Evolutionary conservation across 805 yeast genomes (phyloP).

Genomic region (Myxozyma geophila): DNA sequence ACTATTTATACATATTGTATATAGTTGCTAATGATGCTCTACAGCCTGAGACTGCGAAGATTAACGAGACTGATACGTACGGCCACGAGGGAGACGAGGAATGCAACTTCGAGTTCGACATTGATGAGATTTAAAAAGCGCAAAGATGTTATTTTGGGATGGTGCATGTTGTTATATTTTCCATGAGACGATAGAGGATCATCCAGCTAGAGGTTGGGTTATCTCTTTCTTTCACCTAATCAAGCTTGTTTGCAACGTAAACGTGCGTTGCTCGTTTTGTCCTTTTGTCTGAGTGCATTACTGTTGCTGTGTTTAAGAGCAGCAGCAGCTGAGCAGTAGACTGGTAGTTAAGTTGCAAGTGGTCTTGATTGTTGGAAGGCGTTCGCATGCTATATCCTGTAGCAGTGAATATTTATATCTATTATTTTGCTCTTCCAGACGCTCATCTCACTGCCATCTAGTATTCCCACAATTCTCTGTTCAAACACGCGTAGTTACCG

Average conservation of each 20-base stretch:
- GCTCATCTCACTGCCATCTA: too few species aligned
- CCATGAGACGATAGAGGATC: too few species aligned
- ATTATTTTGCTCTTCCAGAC: too few species aligned
- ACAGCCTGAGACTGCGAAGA: constrained; percentile 89
- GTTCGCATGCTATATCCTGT: too few species aligned
- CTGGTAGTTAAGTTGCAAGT: too few species aligned
- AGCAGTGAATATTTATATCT: too few species aligned
- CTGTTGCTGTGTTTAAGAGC: background rate
- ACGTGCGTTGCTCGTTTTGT: constrained; percentile 4
- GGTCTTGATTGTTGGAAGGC: too few species aligned
- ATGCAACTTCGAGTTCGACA: constrained; percentile 97
- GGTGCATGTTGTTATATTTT: background rate
- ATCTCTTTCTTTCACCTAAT: background rate
- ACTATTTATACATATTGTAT: background rate
- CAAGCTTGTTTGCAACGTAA: background rate
- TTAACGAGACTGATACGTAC: constrained; percentile 95
- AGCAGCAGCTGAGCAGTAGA: background rate
- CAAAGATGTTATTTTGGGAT: background rate
- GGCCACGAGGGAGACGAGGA: constrained; percentile 97
- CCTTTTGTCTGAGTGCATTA: background rate
- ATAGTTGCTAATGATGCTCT: constrained; percentile 12
- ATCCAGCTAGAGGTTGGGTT: background rate
- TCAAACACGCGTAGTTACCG: too few species aligned
- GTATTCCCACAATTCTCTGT: too few species aligned
- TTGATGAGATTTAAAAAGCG: constrained; percentile 72